Conservation (phyloP, 257 asterid genomes). For the Fraxinus excelsior region DNA sequence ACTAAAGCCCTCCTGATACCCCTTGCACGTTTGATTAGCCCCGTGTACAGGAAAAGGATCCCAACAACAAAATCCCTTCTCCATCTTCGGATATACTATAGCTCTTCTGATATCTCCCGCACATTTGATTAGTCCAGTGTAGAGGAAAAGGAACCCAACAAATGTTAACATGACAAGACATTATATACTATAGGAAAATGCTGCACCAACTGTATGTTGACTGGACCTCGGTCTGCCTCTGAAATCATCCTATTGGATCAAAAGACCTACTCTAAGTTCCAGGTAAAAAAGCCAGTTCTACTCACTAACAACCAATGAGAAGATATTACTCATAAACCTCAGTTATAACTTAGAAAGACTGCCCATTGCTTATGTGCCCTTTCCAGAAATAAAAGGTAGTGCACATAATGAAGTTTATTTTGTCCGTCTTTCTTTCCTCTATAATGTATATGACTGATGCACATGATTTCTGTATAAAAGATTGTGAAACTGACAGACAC, state of each 20-base stretch:
- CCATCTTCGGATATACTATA: not conserved
- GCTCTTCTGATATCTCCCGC: not conserved
- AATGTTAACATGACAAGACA: not conserved
- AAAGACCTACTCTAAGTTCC: not conserved
- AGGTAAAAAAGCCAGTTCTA: not conserved
- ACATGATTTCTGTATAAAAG: conserved; percentile 12
- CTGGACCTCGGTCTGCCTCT: not conserved
- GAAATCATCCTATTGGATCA: not conserved
- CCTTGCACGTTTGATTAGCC: not conserved
- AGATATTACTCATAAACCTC: not conserved
- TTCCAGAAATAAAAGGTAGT: not conserved
- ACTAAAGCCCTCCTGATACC: not conserved
- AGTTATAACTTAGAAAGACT: not conserved
- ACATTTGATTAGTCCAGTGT: not conserved
- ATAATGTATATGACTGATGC: not conserved
- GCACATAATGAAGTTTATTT: not conserved
- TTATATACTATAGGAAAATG: not conserved
- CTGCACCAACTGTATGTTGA: not conserved
- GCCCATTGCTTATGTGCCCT: not conserved
- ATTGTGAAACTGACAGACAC: conserved; percentile 1
- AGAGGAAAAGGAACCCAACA: not conserved
- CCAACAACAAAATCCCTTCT: not conserved
- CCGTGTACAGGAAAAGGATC: not conserved
- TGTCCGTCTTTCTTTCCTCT: not conserved
- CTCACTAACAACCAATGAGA: not conserved